Evolutionary conservation across 352 stramenopile genomes (phyloP).

Genomic region (Phytophthora nicotianae): DNA sequence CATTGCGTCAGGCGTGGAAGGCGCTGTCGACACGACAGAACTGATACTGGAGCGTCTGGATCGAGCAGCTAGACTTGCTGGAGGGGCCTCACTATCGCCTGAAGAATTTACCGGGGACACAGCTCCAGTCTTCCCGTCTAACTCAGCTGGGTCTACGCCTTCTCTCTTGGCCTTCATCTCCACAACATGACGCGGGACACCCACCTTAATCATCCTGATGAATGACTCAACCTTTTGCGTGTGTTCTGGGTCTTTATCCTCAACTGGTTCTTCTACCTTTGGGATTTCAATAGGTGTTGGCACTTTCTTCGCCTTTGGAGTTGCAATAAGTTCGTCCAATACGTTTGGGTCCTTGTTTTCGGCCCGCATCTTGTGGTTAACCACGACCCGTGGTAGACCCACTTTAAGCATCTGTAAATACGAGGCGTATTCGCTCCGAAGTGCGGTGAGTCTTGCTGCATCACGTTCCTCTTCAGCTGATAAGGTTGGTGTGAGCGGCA

Average conservation of each 20-base stretch:
- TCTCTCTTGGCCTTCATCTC: constrained; percentile 67
- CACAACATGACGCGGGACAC: constrained; percentile 58
- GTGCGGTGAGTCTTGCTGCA: constrained; percentile 18
- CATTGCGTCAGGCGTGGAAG: constrained; percentile 39
- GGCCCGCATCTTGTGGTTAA: constrained; percentile 74
- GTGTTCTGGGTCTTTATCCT: constrained; percentile 43
- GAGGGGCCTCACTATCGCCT: constrained; percentile 33
- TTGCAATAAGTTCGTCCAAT: constrained; percentile 55
- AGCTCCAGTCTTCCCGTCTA: constrained; percentile 29
- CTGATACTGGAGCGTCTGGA: constrained; percentile 48
- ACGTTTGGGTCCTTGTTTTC: constrained; percentile 63
- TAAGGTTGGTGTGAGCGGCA: constrained; percentile 4
- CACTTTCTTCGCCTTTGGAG: constrained; percentile 39
- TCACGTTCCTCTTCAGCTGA: constrained; percentile 14
- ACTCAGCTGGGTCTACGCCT: constrained; percentile 51
- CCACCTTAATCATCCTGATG: constrained; percentile 75
- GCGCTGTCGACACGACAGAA: constrained; percentile 33
- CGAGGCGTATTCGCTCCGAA: constrained; percentile 36
- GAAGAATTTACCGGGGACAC: constrained; percentile 27
- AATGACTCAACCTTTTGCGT: constrained; percentile 58
- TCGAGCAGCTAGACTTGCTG: constrained; percentile 21
- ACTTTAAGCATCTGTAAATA: constrained; percentile 89
- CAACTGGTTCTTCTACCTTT: constrained; percentile 27
- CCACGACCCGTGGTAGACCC: constrained; percentile 60
- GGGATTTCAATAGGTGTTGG: constrained; percentile 41